Base-by-base conservation (phyloP, 257 asterid genomes). In the Craterostigma plantagineum region DNA sequence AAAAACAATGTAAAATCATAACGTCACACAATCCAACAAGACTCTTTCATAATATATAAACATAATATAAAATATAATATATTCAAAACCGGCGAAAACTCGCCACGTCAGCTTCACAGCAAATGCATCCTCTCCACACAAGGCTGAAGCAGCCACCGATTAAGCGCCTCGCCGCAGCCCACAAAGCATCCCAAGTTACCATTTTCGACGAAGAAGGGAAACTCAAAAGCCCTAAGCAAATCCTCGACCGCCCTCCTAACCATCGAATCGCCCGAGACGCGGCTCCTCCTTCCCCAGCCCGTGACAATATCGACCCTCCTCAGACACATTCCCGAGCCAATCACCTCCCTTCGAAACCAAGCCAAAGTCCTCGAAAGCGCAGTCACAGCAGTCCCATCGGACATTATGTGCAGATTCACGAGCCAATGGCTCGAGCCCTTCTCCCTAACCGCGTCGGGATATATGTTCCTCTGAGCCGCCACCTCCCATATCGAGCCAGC, bases 401-500 rank as follows among this genome's bases (percentile, higher is more conserved):
- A 82, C 98, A 87, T 87, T 1, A 87, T 92, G 0, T 87, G 98
- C 16, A 87, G 73, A 63, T 87, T 87, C 55, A 87, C 79, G 27
- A 87, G 91, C 98, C 98, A 87, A 36, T 87, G 76, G 15, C 68
- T 65, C 0, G 79, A 59, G 30, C 92, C 64, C 42, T 82, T 87
- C 82, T 74, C 81, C 33, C 74, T 61, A 2, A 87, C 79, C 1
- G 86, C 92, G n/a, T 87, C 98, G 0, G 95, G 98, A 46, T 87
- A 87, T 9, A 87, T 78, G 10, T 87, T 87, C 62, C 69, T 79
- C 42, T 54, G 68, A 10, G 83, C 93, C 3, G 98, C 98, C 27
- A 69, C 95, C 48, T 82, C 98, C 98, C 98, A 87, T 8, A 87
- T 63, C 1, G 92, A 82, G 14, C 93, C 98, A 0, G 98, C 95